These are phyloP conservation scores for Coix lacrymajobi DNA, from an alignment of 176 grass and related monocot genomes.

Conservation along the genomic window DNA sequence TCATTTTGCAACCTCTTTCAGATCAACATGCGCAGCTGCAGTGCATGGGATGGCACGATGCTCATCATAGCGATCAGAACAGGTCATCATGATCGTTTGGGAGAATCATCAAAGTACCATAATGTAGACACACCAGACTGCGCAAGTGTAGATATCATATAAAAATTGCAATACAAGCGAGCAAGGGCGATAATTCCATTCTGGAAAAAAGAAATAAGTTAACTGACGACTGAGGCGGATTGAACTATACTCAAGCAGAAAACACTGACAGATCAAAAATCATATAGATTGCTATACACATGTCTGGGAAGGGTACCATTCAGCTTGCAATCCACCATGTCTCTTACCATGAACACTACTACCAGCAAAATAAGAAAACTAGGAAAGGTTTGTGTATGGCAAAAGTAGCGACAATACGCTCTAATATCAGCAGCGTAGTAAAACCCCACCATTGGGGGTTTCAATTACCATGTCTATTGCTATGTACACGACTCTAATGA, in stretches of 20 bases:
- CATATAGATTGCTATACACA: conserved; percentile 5
- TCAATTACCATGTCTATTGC: conserved; percentile 40
- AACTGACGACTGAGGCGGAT: neutral
- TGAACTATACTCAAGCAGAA: neutral
- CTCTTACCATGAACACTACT: neutral
- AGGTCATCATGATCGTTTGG: neutral
- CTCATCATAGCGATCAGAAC: conserved; percentile 7
- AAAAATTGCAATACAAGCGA: neutral
- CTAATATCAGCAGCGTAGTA: conserved; percentile 32
- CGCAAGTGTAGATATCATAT: neutral
- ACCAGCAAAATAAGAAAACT: conserved; percentile 29
- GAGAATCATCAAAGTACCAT: neutral
- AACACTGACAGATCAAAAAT: neutral
- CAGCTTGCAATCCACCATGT: conserved; percentile 8
- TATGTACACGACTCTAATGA: conserved; percentile 40
- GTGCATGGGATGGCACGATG: neutral
- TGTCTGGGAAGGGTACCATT: conserved; percentile 1
- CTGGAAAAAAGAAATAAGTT: neutral
- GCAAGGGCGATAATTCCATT: neutral
- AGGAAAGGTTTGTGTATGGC: conserved; percentile 13
- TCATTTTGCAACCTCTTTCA: conserved; percentile 23
- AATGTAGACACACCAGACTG: neutral
- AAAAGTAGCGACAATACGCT: neutral
- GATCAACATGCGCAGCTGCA: conserved; percentile 15
- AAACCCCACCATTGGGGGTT: conserved; percentile 18